Conservation (phyloP, 2,329 filamentous ascomycete species). For the Mycosphaerella arachidis region DNA sequence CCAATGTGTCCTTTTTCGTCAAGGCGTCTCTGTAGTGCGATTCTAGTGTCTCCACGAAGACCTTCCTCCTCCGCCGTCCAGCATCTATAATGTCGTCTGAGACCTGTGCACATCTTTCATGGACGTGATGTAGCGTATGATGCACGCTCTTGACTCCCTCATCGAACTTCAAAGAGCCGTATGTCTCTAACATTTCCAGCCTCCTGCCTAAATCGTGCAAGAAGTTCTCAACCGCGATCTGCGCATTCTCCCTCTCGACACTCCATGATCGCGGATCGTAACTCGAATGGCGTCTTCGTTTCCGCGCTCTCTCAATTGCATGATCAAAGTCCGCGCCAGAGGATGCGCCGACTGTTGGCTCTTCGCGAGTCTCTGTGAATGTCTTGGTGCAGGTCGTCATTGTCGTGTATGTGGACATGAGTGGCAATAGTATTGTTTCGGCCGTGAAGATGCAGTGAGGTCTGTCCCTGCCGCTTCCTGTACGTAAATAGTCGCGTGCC, state of each 20-base stretch:
- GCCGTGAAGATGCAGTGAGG: background rate
- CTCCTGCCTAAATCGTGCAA: slow-evolving; percentile 80
- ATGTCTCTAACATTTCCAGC: slow-evolving; percentile 82
- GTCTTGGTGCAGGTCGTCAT: slow-evolving; percentile 19
- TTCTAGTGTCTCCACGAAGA: slow-evolving; percentile 91
- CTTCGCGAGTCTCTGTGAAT: slow-evolving; percentile 38
- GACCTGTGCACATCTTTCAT: slow-evolving; percentile 81
- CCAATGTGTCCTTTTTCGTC: slow-evolving; percentile 76
- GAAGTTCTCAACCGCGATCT: slow-evolving; percentile 63
- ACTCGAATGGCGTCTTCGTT: slow-evolving; percentile 45
- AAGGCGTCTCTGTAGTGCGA: slow-evolving; percentile 80
- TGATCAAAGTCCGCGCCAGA: slow-evolving; percentile 34
- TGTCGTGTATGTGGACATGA: slow-evolving; percentile 7
- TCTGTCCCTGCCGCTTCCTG: background rate
- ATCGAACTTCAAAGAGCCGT: slow-evolving; percentile 79
- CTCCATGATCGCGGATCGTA: slow-evolving; percentile 43
- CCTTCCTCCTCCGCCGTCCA: slow-evolving; percentile 73
- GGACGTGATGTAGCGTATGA: slow-evolving; percentile 77
- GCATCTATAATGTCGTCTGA: slow-evolving; percentile 87
- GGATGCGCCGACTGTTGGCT: slow-evolving; percentile 38
- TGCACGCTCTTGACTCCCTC: slow-evolving; percentile 80
- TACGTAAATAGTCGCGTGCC: background rate
- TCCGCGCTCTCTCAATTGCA: slow-evolving; percentile 33
- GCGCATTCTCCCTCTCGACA: slow-evolving; percentile 46
- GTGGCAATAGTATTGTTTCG: background rate